Base-by-base conservation (phyloP, 495 filamentous ascomycete species). In the Penicillium pulvis region DNA sequence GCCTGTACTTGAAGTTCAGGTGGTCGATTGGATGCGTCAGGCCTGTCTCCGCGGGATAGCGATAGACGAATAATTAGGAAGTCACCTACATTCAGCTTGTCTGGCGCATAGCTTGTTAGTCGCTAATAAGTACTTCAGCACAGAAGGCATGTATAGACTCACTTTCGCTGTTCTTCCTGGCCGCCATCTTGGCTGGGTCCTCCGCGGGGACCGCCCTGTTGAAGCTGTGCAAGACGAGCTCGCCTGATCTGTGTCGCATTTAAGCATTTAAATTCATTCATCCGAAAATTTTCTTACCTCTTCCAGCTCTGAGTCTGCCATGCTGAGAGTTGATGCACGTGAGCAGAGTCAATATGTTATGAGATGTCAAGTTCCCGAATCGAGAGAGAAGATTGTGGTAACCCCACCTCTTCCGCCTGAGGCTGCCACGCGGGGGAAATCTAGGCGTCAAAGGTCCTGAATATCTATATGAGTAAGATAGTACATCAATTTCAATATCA, bases 151-250 rank as follows among this genome's bases (percentile, higher is more conserved):
- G 9, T n/a, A 41, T 41, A 5, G 11, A 69, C 69, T 63, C 45
- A 76, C 90, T 87, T 85, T 69, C 84, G 81, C 59, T 90, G 78
- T 33, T 90, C 85, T 53, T 87, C 83, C 51, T 87, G 79, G 49
- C 76, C 75, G n/a, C 75, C 78, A 44, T 71, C 77, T 24, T 76
- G 74, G 41, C 78, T 73, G 31, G 64, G 60, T 30, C 79, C 81
- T 54, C 79, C 76, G 23, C 72, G 76, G 53, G 79, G 64, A 59
- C 78, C 79, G 44, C 76, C 75, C 57, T 76, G 72, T 71, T 92
- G 92, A 55, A 97, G 89, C 77, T 97, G 92, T 68, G 91, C 90
- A 36, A 96, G 85, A 56, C 93, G 91, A 60, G 92, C 93, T 72
- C 87, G 87, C 65, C 92, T 80, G 72, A 97, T 96, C 90, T 96